Conservation (phyloP, 306 rosid species). For the Trifolium repens region DNA sequence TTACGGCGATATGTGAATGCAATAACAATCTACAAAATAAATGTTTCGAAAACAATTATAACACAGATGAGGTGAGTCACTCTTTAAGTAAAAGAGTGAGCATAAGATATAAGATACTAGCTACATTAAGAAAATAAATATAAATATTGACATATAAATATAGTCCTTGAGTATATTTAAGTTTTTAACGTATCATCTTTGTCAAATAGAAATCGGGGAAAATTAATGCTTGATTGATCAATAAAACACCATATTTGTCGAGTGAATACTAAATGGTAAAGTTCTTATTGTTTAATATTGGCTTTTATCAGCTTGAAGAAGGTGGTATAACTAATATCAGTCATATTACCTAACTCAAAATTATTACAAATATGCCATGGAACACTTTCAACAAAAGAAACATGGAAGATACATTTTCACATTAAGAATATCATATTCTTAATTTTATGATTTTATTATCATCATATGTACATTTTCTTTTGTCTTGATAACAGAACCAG, state of each 20-base stretch:
- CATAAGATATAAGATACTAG: constrained; percentile 16
- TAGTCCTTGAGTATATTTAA: constrained; percentile 11
- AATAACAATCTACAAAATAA: constrained; percentile 62
- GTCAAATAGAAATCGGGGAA: constrained; percentile 2
- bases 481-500: constrained; percentile 21
- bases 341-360: constrained; percentile 32
- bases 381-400: constrained; percentile 25
- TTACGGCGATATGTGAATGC: constrained; percentile 77
- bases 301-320: constrained; percentile 17
- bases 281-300: background rate
- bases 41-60: constrained; percentile 43
- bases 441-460: constrained; percentile 4
- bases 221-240: constrained; percentile 14
- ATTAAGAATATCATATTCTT: constrained; percentile 25
- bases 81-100: constrained; percentile 10
- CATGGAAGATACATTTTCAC: constrained; percentile 24
- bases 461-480: constrained; percentile 3
- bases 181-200: constrained; percentile 9
- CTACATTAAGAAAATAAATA: constrained; percentile 27
- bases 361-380: background rate
- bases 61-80: constrained; percentile 24
- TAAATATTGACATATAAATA: constrained; percentile 2
- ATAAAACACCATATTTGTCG: constrained; percentile 11
- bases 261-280: constrained; percentile 11
- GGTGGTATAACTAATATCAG: background rate